Base-by-base conservation (phyloP, 2,329 filamentous ascomycete genomes). In the Hypoxylon sp. region DNA sequence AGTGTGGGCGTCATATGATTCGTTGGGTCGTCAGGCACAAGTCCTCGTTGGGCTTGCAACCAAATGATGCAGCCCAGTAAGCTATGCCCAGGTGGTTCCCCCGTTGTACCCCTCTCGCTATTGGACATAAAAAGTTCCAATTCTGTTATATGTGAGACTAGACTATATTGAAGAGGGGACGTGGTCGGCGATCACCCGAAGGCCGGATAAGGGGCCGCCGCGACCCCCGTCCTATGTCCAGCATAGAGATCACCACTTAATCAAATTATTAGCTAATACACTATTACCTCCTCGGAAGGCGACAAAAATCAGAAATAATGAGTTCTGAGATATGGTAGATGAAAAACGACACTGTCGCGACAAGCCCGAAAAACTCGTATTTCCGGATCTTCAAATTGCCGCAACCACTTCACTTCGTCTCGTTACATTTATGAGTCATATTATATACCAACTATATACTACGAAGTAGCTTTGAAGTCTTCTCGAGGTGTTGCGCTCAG, bases 191-290 rank as follows among this genome's bases (percentile, higher is more conserved):
- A 58, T 58, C 54, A 36, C 50, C 17, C 25, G 11, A 44, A 30
- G 50, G 50, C 46, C 54, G 25, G 54, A 55, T 51, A 57, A 47
- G 54, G 54, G 50, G 41, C 34, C 48, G 35, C 42, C 52, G 40
- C 42, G 25, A 52, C 43, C 19, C 5, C 26, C 45, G 17, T 26
- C 42, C 26, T 42, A 40, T 13, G 35, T 40, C 51, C 40, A 51
- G 49, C 35, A 20, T 23, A 25, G 31, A 19, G 41, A 29, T 15
- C 35, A 23, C 23, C 25, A 35, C 23, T 9, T 27, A 32, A 31
- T 8, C 32, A 25, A 9, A 13, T 15, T 16, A 47, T 55, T 44
- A 51, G 34, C 42, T 51, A 51, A 44, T 34, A 47, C 8, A 20
- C 19, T 23, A 17, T 32, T 29, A 23, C 26, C n/a, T n/a, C n/a